Base-by-base conservation (phyloP, 805 yeast genomes). In the Sugiyamaella marilandica region DNA sequence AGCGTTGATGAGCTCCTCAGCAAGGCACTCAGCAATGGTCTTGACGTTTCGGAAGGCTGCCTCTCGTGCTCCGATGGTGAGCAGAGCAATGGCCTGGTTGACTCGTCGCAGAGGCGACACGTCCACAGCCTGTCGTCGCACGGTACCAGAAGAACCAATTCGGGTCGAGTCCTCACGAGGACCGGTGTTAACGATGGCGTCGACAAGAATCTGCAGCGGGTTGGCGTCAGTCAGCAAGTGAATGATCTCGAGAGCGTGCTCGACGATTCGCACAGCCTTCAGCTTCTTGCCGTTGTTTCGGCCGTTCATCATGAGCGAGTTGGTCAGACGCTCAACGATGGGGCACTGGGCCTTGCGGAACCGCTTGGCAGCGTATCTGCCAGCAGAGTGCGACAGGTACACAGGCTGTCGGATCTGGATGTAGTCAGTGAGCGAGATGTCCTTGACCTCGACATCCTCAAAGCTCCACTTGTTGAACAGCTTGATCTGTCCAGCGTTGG, bases 141-240 rank as follows among this genome's bases (percentile, higher is more conserved):
- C 99, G 74, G 98, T 88, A 87, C 99, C 99, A 73, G 97, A 91
- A 74, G 97, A 91, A 81, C 99, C 99, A 70, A 95, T 92, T 88
- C 99, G 91, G 84, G 99, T 94, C 74, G 98, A 89, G 81, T 94
- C 99, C 85, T 94, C 99, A 85, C 99, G 90, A 79, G 99, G 96
- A 79, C 99, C 99, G 67, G 97, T 87, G 97, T 95, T 95, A 82
- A 89, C 90, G 74, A 94, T 85, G 71, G 99, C 99, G 70, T 94
- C 99, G 77, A 94, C 97, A 72, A 94, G 81, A 73, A 94, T 96
- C 83, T 94, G 99, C 78, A 94, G 77, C 74, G 99, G 99, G 96
- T 94, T 94, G 79, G 85, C 95, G 78, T 92, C 99, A 70, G 99
- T 90, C 74, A 95, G 84, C 66, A 94, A 91, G 84, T 85, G 75